Percentiles rank a stretch among this genome's conserved stretches.
phyloP scores from a whole-genome alignment of 768 basidiomycete species.

The Hemileccinum impolitum region DNA sequence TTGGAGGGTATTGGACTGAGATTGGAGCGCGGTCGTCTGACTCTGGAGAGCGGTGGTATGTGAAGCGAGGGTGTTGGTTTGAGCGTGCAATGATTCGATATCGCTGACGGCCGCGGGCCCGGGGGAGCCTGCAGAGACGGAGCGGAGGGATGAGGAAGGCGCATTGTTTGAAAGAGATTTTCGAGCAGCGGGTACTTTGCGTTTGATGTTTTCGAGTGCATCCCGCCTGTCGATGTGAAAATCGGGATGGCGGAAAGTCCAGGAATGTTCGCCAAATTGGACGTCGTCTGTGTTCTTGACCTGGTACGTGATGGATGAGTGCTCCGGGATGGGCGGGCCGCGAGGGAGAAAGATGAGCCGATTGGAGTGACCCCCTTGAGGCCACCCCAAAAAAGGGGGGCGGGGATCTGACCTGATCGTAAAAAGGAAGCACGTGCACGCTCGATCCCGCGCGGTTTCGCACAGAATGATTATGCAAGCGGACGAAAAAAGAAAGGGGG shows the following conservation, averaged over 20 bases:
- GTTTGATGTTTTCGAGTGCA: slow-evolving; percentile 64
- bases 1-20: slow-evolving; percentile 26
- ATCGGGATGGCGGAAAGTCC: slow-evolving; percentile 54
- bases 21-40: slow-evolving; percentile 27
- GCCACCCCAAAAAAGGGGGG: slow-evolving; percentile 8
- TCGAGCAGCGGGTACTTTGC: slow-evolving; percentile 45
- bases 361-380: slow-evolving; percentile 7
- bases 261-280: slow-evolving; percentile 59
- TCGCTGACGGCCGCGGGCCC: slow-evolving; percentile 22
- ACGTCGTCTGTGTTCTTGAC: slow-evolving; percentile 85
- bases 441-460: slow-evolving; percentile 16
- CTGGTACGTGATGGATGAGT: slow-evolving; percentile 20
- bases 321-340: slow-evolving; percentile 5
- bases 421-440: slow-evolving; percentile 11
- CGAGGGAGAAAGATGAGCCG: not conserved
- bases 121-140: slow-evolving; percentile 26
- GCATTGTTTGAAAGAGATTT: slow-evolving; percentile 26
- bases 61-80: slow-evolving; percentile 28
- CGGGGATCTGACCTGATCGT: slow-evolving; percentile 8
- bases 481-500: slow-evolving; percentile 12
- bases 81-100: slow-evolving; percentile 25
- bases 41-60: slow-evolving; percentile 30
- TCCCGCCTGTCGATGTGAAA: slow-evolving; percentile 51
- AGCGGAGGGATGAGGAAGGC: slow-evolving; percentile 27
- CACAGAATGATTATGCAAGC: too few species aligned